Conservation (phyloP, 208 protist species). For the Acanthamoeba lenticulata region DNA sequence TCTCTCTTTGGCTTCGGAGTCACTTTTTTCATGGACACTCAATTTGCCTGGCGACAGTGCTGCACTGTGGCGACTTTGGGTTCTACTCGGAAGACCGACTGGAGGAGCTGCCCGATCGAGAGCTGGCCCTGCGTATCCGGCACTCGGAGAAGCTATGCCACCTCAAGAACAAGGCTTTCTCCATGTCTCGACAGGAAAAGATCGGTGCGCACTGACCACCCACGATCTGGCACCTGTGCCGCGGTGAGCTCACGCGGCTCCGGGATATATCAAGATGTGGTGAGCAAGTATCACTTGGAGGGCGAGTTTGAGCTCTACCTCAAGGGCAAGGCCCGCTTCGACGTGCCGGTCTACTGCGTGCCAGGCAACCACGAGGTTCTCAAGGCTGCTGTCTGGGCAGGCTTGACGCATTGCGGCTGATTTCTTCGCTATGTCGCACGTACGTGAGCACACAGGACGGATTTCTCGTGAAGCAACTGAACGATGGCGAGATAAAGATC, state of each 20-base stretch:
- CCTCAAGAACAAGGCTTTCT: conserved; percentile 62
- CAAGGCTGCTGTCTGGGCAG: no score
- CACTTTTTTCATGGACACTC: no score
- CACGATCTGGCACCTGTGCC: no score
- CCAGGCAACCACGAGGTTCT: conserved; percentile 35
- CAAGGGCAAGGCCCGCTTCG: background rate
- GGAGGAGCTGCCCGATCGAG: conserved; percentile 43
- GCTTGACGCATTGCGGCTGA: no score
- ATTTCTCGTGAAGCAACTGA: background rate
- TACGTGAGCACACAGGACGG: background rate
- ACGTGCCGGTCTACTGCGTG: conserved; percentile 38
- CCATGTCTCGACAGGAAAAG: conserved; percentile 29
- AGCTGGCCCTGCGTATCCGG: conserved; percentile 38
- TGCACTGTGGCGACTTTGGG: conserved; percentile 57
- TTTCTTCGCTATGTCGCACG: background rate
- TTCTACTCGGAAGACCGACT: conserved; percentile 48
- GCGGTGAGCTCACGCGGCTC: no score
- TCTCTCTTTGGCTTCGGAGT: background rate
- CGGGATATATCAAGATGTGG: no score
- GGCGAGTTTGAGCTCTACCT: conserved; percentile 53
- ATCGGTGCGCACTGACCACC: no score
- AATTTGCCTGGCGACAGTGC: background rate
- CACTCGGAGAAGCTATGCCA: background rate
- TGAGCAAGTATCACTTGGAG: conserved; percentile 21
- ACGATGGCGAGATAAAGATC: background rate